Evolutionary conservation across 1,284 basidiomycete genomes (phyloP).

Genomic region (Entoloma clypeatum): DNA sequence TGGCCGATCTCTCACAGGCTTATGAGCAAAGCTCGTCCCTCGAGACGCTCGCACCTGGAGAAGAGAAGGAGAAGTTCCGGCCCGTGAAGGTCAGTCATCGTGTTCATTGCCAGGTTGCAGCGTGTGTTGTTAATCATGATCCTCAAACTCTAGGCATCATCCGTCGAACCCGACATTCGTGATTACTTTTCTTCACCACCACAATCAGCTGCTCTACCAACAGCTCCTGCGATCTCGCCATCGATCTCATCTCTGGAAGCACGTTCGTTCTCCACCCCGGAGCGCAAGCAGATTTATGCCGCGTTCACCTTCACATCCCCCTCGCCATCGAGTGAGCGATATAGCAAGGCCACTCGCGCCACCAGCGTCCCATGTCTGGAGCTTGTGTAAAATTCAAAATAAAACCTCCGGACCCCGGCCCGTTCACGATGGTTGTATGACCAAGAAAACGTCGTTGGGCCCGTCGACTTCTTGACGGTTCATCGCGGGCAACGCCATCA

Average conservation of each 20-base stretch:
- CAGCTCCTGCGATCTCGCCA: slow-evolving; percentile 20
- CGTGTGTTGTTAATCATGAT: slow-evolving; percentile 19
- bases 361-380: slow-evolving; percentile 30
- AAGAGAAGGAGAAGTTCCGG: slow-evolving; percentile 33
- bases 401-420: no score
- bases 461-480: no score
- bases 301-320: slow-evolving; percentile 74
- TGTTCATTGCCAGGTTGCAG: slow-evolving; percentile 1
- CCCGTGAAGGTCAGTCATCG: slow-evolving; percentile 39
- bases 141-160: slow-evolving; percentile 38
- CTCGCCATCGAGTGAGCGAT: slow-evolving; percentile 53
- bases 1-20: slow-evolving; percentile 60
- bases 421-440: no score
- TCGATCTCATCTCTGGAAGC: slow-evolving; percentile 22
- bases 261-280: slow-evolving; percentile 59
- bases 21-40: slow-evolving; percentile 27
- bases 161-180: slow-evolving; percentile 48
- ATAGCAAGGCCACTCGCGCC: slow-evolving; percentile 34
- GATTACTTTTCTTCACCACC: slow-evolving; percentile 47
- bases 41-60: slow-evolving; percentile 21
- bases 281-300: slow-evolving; percentile 66
- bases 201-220: slow-evolving; percentile 24
- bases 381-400: slow-evolving; percentile 23
- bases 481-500: no score
- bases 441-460: no score